A percentile compares a stretch with the other conserved stretches of the same genome.
phyloP scores from a whole-genome alignment of 1,284 basidiomycete species.

The Rhodotorula sp. region DNA sequence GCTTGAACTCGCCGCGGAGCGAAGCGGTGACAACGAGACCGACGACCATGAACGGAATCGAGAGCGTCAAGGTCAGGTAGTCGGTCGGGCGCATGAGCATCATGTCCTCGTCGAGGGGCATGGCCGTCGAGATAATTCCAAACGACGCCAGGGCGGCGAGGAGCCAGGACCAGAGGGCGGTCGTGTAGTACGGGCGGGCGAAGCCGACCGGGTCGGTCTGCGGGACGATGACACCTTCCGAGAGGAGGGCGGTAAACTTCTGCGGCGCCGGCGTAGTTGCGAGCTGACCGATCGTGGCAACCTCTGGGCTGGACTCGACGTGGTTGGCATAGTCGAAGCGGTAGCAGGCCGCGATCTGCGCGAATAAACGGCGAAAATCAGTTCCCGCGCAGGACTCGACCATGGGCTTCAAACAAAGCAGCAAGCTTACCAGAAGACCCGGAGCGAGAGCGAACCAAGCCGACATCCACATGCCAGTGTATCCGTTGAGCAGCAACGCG shows the following conservation, averaged over 20 bases:
- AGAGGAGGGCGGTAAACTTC: background rate
- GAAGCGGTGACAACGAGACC: slow-evolving; percentile 11
- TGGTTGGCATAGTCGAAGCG: slow-evolving; percentile 36
- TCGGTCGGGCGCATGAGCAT: slow-evolving; percentile 3
- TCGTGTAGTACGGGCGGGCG: slow-evolving; percentile 29
- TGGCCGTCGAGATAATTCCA: slow-evolving; percentile 7
- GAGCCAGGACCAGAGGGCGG: slow-evolving; percentile 29
- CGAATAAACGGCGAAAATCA: background rate
- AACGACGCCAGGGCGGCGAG: slow-evolving; percentile 11
- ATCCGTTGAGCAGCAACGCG: slow-evolving; percentile 14
- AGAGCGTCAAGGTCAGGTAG: slow-evolving; percentile 13
- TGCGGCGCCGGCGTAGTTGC: slow-evolving; percentile 16
- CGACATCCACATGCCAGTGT: slow-evolving; percentile 8
- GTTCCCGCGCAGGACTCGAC: background rate
- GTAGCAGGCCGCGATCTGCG: slow-evolving; percentile 29
- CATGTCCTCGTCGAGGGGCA: slow-evolving; percentile 11
- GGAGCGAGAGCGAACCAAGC: slow-evolving; percentile 8
- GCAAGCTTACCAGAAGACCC: slow-evolving; percentile 21
- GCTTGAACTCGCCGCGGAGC: slow-evolving; percentile 22
- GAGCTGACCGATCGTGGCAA: slow-evolving; percentile 2
- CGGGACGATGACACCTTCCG: slow-evolving; percentile 25
- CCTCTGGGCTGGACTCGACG: slow-evolving; percentile 11
- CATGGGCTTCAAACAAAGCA: too few relatives aligned
- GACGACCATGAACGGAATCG: slow-evolving; percentile 23
- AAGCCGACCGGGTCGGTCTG: slow-evolving; percentile 7